Base-by-base conservation (phyloP, 768 basidiomycete genomes). In the Leccinum subgranulosum region DNA sequence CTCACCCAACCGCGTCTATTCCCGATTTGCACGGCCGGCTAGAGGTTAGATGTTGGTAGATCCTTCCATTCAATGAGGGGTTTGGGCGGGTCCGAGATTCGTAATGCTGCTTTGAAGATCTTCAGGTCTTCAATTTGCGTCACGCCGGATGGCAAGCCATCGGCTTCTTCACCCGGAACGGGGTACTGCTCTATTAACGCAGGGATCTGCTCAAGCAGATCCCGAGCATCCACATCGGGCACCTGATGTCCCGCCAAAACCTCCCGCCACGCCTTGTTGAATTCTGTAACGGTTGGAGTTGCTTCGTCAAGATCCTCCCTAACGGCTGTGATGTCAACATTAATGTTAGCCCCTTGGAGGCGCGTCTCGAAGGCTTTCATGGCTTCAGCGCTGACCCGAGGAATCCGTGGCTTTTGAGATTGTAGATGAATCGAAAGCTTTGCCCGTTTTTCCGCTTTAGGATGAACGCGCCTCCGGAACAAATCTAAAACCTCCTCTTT, bases 341-440 rank as follows among this genome's bases (percentile, higher is more conserved):
- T 68, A n/a, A 87, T 69, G 19, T 75, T 75, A 50, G 80, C 73
- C 54, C 75, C 72, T 34, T 74, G 78, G 25, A 92, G 75, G 11
- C 78, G 68, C 12, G 68, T 69, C 58, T 84, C 80, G 60, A 94
- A 88, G 6, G 82, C 85, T 56, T 82, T 74, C 36, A 83, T 78
- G 5, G 90, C 85, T 4, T 82, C 78, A 2, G 75, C 66, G 66
- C 89, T 90, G 68, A 94, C 80, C 60, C 79, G 84, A 66, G 79
- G 80, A 3, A 76, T 75, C 8, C 72, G 80, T 17, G 82, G 80
- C 70, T 83, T 88, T 66, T 85, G 86, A 11, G 92, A 92, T 47
- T 79, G 77, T 74, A 91, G 77, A 61, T 95, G 96, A 49, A 92
- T 78, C 1, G 94, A 93, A 52, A 94, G 75, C 73, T 98, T 98